Percentiles rank a stretch among this genome's conserved stretches.
These are phyloP conservation scores for Populus hybrid DNA, from an alignment of 441 rosid genomes.

Conservation along the genomic window DNA sequence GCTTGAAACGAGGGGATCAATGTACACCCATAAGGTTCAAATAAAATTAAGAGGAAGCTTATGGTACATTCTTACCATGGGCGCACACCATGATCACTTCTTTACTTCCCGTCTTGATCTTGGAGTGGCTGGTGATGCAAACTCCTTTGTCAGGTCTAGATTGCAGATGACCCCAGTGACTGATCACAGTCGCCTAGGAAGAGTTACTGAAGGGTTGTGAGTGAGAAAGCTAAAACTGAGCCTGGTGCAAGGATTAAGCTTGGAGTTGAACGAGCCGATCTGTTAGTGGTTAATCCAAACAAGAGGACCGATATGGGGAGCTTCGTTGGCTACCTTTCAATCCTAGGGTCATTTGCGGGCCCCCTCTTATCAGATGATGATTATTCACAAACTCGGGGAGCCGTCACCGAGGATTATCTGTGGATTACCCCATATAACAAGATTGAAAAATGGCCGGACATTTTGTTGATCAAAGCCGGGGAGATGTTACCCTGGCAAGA, in stretches of 20 bases:
- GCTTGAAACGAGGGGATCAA: conserved; percentile 37
- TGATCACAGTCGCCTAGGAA: conserved; percentile 34
- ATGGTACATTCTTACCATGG: conserved; percentile 47
- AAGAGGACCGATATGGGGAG: conserved; percentile 44
- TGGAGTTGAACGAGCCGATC: conserved; percentile 28
- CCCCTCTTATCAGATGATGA: conserved; percentile 37
- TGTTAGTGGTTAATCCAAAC: conserved; percentile 42
- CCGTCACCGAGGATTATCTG: conserved; percentile 43
- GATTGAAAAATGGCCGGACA: conserved; percentile 50
- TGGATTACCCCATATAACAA: conserved; percentile 53
- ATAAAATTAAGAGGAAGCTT: conserved; percentile 30
- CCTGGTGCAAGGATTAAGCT: conserved; percentile 36
- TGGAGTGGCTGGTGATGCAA: conserved; percentile 43
- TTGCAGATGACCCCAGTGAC: conserved; percentile 29
- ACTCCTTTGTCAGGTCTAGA: conserved; percentile 41
- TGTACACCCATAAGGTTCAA: conserved; percentile 35
- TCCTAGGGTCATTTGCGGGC: conserved; percentile 26
- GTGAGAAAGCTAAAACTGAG: conserved; percentile 42
- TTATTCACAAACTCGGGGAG: conserved; percentile 38
- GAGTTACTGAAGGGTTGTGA: conserved; percentile 43
- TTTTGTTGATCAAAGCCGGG: conserved; percentile 39
- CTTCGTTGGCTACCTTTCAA: conserved; percentile 38
- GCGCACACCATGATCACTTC: conserved; percentile 51
- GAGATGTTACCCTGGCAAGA: conserved; percentile 41
- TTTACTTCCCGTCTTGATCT: conserved; percentile 48